Percentiles rank a stretch among this genome's conserved stretches.
These are phyloP conservation scores for Zopfochytrium polystomum DNA, from an alignment of 371 early-diverging fungal species.

Conservation along the genomic window DNA sequence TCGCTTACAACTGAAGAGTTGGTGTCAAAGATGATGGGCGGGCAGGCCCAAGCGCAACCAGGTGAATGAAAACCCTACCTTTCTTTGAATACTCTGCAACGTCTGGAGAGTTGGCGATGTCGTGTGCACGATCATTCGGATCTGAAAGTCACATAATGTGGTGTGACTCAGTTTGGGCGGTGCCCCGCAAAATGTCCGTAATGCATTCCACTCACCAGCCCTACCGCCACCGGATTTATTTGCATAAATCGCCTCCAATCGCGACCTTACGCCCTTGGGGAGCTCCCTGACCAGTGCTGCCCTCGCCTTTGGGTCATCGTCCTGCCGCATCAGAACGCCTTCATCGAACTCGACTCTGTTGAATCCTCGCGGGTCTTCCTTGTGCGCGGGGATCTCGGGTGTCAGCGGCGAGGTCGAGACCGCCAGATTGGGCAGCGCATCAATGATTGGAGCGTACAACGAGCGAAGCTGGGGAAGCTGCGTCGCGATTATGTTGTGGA, in stretches of 20 bases:
- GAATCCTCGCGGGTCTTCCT: neutral
- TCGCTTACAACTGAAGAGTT: conserved; percentile 34
- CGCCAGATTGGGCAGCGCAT: conserved; percentile 75
- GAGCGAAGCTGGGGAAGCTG: conserved; percentile 76
- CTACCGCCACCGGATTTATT: too few relatives aligned
- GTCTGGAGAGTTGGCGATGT: conserved; percentile 43
- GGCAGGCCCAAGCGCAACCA: neutral
- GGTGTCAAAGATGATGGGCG: neutral
- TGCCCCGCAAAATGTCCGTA: too few relatives aligned
- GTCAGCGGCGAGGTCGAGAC: conserved; percentile 56
- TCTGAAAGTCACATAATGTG: too few relatives aligned
- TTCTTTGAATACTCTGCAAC: conserved; percentile 39
- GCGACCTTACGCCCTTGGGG: conserved; percentile 29
- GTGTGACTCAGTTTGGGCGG: too few relatives aligned
- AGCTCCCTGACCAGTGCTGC: conserved; percentile 30
- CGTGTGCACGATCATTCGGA: conserved; percentile 20
- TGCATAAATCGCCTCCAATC: conserved; percentile 3
- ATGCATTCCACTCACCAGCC: too few relatives aligned
- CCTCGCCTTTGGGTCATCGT: conserved; percentile 29
- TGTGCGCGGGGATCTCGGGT: conserved; percentile 28
- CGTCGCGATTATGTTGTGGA: conserved; percentile 83
- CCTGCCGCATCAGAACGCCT: conserved; percentile 29
- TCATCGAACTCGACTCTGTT: neutral
- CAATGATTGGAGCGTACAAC: conserved; percentile 75
- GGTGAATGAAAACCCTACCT: conserved; percentile 34